phyloP scores from a whole-genome alignment of 75 land plant genomes.

The Larix kaempferi region DNA sequence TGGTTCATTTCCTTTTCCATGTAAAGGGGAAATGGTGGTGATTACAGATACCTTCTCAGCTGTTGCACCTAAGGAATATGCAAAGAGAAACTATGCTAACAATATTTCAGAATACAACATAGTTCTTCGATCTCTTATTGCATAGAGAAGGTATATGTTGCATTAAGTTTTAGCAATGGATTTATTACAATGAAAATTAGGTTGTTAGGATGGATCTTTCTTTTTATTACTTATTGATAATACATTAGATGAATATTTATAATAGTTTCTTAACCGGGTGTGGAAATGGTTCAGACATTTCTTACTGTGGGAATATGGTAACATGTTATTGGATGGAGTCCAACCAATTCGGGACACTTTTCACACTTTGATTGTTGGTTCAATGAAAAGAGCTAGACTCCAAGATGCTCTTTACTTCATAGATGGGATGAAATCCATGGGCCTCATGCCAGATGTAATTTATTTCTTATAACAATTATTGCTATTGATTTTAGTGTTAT shows the following conservation, averaged over 20 bases:
- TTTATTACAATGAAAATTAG: background rate
- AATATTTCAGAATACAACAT: constrained; percentile 78
- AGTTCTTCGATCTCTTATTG: constrained; percentile 51
- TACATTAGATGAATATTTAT: background rate
- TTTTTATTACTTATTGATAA: background rate
- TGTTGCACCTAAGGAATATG: constrained; percentile 35
- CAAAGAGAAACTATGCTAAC: constrained; percentile 72
- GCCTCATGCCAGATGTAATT: constrained; percentile 84
- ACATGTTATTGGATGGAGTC: constrained; percentile 91
- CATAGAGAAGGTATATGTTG: constrained; percentile 44
- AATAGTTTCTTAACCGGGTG: background rate
- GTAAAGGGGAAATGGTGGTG: background rate
- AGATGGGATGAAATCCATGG: constrained; percentile 91
- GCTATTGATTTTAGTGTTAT: too few relatives aligned
- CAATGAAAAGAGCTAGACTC: constrained; percentile 82
- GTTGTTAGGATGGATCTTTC: background rate
- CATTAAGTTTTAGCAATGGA: background rate
- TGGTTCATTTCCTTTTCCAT: background rate
- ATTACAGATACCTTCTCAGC: constrained; percentile 2
- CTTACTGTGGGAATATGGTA: constrained; percentile 88
- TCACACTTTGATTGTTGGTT: constrained; percentile 59
- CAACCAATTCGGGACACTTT: constrained; percentile 74
- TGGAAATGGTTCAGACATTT: constrained; percentile 35
- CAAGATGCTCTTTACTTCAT: constrained; percentile 86
- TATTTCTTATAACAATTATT: background rate